Evolutionary conservation across 768 basidiomycete genomes (phyloP).

Genomic region (Lactarius deliciosus): DNA sequence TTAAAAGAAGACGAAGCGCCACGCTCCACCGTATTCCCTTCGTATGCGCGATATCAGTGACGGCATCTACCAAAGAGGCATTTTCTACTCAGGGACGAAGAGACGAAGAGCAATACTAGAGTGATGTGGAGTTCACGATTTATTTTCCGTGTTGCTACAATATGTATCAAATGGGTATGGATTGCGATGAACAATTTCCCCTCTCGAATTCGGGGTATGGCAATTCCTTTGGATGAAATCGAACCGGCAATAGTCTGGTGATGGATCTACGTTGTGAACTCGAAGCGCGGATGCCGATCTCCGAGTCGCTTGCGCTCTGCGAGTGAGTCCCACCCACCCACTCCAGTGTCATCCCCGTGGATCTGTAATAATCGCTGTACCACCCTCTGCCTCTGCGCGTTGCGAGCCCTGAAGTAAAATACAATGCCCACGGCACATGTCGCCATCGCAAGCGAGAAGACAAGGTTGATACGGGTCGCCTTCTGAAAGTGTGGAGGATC

Average conservation of each 20-base stretch:
- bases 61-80: neutral
- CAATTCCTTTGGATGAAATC: neutral
- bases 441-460: slow-evolving; percentile 19
- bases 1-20: no score
- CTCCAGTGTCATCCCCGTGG: slow-evolving; percentile 10
- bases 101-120: neutral
- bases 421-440: slow-evolving; percentile 1
- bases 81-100: neutral
- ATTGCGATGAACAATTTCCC: neutral
- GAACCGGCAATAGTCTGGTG: neutral
- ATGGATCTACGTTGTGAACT: slow-evolving; percentile 22
- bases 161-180: neutral
- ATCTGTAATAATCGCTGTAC: slow-evolving; percentile 11
- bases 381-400: slow-evolving; percentile 17
- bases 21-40: neutral
- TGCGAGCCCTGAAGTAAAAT: slow-evolving; percentile 17
- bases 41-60: neutral
- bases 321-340: slow-evolving; percentile 25
- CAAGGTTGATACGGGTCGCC: slow-evolving; percentile 25
- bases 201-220: neutral
- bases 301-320: slow-evolving; percentile 24
- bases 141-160: neutral
- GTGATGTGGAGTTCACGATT: neutral
- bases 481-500: slow-evolving; percentile 25
- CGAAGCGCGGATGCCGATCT: slow-evolving; percentile 29